Percentiles rank a stretch among this genome's conserved stretches.
Evolutionary conservation across 345 rosid genomes (phyloP).

Genomic region (Lagerstroemia speciosa): DNA sequence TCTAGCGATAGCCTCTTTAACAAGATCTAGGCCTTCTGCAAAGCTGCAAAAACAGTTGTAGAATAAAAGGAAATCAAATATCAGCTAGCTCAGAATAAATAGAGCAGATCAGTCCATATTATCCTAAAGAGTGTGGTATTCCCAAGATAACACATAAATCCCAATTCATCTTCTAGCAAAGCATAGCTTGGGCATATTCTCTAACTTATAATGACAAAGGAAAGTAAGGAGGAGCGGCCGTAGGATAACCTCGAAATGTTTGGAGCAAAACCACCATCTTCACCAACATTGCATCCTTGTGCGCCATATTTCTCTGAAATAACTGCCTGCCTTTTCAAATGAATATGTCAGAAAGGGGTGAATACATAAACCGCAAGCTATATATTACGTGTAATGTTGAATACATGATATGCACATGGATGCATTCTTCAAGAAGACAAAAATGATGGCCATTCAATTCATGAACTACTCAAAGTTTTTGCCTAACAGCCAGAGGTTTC

Average conservation of each 20-base stretch:
- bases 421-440: background rate
- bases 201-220: background rate
- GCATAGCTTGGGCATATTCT: background rate
- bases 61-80: background rate
- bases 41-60: slow-evolving; percentile 39
- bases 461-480: background rate
- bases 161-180: background rate
- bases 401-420: background rate
- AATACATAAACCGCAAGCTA: background rate
- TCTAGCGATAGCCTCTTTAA: slow-evolving; percentile 85
- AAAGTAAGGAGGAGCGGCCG: background rate
- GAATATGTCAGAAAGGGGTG: slow-evolving; percentile 16
- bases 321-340: slow-evolving; percentile 61
- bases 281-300: slow-evolving; percentile 78
- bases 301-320: slow-evolving; percentile 70
- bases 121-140: background rate
- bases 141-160: background rate
- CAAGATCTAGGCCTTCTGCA: slow-evolving; percentile 84
- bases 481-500: background rate
- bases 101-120: background rate
- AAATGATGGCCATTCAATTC: background rate
- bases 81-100: background rate
- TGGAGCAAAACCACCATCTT: slow-evolving; percentile 95
- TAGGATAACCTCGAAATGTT: slow-evolving; percentile 57
- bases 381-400: background rate